Evolutionary conservation across 129 eudicot species (phyloP), one percentile per base, ranked within the genome.

Genomic region (Pseudognaphalium luteoalbum): DNA sequence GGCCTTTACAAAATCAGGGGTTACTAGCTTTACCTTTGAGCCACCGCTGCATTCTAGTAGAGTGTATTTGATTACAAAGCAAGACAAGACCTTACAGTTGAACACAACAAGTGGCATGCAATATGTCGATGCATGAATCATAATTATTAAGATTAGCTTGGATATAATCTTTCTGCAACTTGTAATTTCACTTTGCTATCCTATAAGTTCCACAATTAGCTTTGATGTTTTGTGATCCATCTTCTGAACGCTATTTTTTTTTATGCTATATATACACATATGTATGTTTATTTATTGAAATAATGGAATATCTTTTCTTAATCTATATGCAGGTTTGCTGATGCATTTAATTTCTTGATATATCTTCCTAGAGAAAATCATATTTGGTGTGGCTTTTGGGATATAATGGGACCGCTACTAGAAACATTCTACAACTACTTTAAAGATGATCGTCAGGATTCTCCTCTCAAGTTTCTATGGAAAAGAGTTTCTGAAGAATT

Each of bases 401-500:
- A 90, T 50, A 67, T 93, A 68, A 93, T 93, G 97, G 97, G 97
- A 33, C 98, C 98, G 14, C 89, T 93, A 73, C 71, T 93, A 35
- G 98, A 93, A 82, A 91, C 98, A 35, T 90, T 93, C 71, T 93
- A 80, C 80, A 88, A 93, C 81, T 93, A 83, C 83, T 87, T 78
- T 39, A 84, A 88, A 75, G 96, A 88, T 69, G 87, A 85, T 30
- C 78, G 76, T 5, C 58, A 22, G 0, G 89, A 85, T 79, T 93
- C 97, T 65, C 98, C 97, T 78, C 96, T 93, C 47, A 88, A 88
- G 85, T 77, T 87, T 79, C 70, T 93, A 32, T 91, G 97, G 97
- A 82, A 75, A 58, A 74, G 97, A 75, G 72, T 87, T n/a, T 93
- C 93, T 67, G 63, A 75, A 57, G 98, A 93, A 81, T 82, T 93